Evolutionary conservation across 106 monocot species (phyloP).

Genomic region (Allium cepa): DNA sequence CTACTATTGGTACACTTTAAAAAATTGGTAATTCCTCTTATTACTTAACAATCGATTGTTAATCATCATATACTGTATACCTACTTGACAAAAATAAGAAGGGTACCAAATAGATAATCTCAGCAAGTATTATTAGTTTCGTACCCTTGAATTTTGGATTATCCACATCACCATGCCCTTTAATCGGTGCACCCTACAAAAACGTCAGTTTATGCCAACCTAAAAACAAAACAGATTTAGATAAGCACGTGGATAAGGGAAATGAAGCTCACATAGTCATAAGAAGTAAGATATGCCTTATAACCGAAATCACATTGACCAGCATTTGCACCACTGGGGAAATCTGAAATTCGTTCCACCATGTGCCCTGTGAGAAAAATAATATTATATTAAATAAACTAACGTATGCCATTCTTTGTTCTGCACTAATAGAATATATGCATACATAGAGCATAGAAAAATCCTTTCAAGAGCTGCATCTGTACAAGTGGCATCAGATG

Average conservation of each 20-base stretch:
- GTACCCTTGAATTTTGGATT: conserved; percentile 85
- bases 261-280: conserved; percentile 77
- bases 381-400: background rate
- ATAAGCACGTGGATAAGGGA: background rate
- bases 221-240: too few relatives aligned
- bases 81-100: too few relatives aligned
- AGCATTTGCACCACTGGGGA: conserved; percentile 85
- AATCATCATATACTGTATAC: too few relatives aligned
- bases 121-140: too few relatives aligned
- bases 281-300: conserved; percentile 88
- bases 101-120: too few relatives aligned
- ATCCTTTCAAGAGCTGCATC: too few relatives aligned
- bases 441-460: too few relatives aligned
- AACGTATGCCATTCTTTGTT: background rate
- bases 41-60: too few relatives aligned
- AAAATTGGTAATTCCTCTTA: too few relatives aligned
- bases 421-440: too few relatives aligned
- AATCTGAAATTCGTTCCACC: conserved; percentile 96
- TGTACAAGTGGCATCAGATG: conserved; percentile 62
- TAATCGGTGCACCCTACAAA: conserved; percentile 90
- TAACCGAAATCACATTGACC: conserved; percentile 74
- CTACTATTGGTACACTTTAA: too few relatives aligned
- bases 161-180: conserved; percentile 79
- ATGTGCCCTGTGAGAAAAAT: conserved; percentile 92
- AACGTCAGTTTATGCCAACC: background rate